Evolutionary conservation across 108 stramenopile genomes (phyloP), one percentile per base, ranked within the genome.

Genomic region (Fistulifera pelliculosa): DNA sequence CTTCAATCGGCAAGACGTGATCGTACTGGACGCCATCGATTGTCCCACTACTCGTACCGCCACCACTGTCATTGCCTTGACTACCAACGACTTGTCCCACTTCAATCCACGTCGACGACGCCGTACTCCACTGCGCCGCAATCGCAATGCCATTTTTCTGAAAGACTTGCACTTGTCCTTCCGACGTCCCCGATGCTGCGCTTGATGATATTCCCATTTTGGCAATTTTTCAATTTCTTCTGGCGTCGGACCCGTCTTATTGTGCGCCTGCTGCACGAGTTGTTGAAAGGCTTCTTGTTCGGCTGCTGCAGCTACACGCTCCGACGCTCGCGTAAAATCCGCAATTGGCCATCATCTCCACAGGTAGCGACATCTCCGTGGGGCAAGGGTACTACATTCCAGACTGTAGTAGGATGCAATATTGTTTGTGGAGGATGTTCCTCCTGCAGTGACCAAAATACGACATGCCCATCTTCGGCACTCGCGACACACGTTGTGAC

Each of bases 1-100:
- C 82, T 64, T 98, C 97, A 56, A 98, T 94, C 11, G 95, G 95
- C 35, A 94, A 77, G 12, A 96, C 87, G 60, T 96, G 93, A 65
- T 96, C 94, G 66, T 83, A 98, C 16, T 54, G 45, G 38, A 81
- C 73, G 1, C 97, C 97, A 71, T 95, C 80, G 25, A 98, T 73
- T 10, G 52, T 55, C 8, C 76, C 78, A 44, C 14, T 25, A 13
- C 10, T 15, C 3, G 8, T 7, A 5, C 7, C 21, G 7, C 28
- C 16, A 24, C 22, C 10, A 4, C 19, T 38, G 31, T 18, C 19
- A 2, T 54, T 76, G 16, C 82, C 82, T 49, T 70, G 79, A 16
- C 61, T 58, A 8, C 95, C 96, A 59, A 90, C 91, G 17, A 98
- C 97, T 77, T 98, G 90, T 15, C 94, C 94, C 17, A 96, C 87